These are phyloP conservation scores for Penicillium occitanis DNA, from an alignment of 2,329 filamentous ascomycete genomes.

Conservation along the genomic window DNA sequence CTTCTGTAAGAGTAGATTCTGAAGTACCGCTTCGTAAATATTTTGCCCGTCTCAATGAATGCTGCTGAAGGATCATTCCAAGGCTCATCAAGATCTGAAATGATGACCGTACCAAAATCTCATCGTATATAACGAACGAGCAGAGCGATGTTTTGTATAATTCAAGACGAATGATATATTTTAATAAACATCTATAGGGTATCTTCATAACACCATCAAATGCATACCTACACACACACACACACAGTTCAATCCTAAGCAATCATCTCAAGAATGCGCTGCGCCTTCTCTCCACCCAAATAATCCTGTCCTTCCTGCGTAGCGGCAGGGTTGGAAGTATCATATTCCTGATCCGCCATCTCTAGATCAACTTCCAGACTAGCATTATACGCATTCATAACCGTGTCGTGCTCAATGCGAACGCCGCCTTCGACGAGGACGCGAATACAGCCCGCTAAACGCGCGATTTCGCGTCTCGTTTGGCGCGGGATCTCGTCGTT, in stretches of 20 bases:
- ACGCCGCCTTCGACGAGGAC: slow-evolving; percentile 79
- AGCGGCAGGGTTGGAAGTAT: slow-evolving; percentile 30
- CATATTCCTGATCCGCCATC: slow-evolving; percentile 40
- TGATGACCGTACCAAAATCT: background rate
- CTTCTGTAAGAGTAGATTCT: too few species aligned
- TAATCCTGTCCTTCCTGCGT: slow-evolving; percentile 42
- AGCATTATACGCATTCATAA: slow-evolving; percentile 77
- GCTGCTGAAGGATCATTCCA: too few species aligned
- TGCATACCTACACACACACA: background rate
- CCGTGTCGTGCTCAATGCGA: slow-evolving; percentile 85
- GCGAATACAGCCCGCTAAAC: slow-evolving; percentile 76
- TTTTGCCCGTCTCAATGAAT: too few species aligned
- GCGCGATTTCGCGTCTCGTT: slow-evolving; percentile 83
- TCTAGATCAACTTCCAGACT: slow-evolving; percentile 66
- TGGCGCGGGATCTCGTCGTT: slow-evolving; percentile 79
- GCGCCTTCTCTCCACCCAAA: slow-evolving; percentile 42
- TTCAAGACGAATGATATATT: background rate
- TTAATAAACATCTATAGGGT: slow-evolving; percentile 5
- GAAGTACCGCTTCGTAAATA: too few species aligned
- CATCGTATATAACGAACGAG: background rate
- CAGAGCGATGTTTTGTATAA: background rate
- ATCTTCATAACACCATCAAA: slow-evolving; percentile 9
- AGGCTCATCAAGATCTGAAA: background rate
- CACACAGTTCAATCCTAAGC: background rate
- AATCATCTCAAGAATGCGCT: slow-evolving; percentile 38